phyloP scores from a whole-genome alignment of 2,329 filamentous ascomycete genomes.

The Kalaharituber pfeilii region DNA sequence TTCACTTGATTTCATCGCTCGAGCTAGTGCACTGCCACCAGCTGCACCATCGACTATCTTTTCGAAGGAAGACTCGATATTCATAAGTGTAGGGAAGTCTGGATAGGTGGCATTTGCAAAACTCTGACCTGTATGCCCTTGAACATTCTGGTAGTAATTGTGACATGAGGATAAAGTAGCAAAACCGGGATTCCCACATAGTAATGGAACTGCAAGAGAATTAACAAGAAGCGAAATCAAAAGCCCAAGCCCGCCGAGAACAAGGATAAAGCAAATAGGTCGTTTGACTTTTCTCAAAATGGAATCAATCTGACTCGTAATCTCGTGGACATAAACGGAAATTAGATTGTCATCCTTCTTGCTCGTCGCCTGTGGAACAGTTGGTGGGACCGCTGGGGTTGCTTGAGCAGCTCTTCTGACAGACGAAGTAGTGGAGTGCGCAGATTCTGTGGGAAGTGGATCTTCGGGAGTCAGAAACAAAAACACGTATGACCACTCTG shows the following conservation, averaged over 20 bases:
- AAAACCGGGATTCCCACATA: constrained; percentile 4
- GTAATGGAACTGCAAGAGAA: constrained; percentile 20
- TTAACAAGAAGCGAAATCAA: constrained; percentile 38
- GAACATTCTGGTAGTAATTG: constrained; percentile 37
- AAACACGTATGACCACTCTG: background rate
- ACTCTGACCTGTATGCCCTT: constrained; percentile 25
- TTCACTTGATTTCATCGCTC: constrained; percentile 68
- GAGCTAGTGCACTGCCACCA: constrained; percentile 48
- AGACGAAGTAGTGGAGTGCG: constrained; percentile 11
- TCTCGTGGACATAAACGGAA: constrained; percentile 27
- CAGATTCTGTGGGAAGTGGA: constrained; percentile 12
- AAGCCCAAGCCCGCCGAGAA: constrained; percentile 37
- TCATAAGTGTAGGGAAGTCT: constrained; percentile 60
- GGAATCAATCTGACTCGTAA: constrained; percentile 28
- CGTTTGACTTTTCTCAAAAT: constrained; percentile 26
- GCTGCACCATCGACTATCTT: constrained; percentile 52
- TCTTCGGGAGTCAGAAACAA: background rate
- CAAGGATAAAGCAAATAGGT: constrained; percentile 37
- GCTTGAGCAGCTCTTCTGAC: constrained; percentile 29
- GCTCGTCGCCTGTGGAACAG: constrained; percentile 35
- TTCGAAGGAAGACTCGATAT: constrained; percentile 55
- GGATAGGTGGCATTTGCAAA: constrained; percentile 26
- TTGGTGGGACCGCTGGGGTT: constrained; percentile 32
- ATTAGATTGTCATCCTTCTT: constrained; percentile 16
- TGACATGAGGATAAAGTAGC: constrained; percentile 22